Evolutionary conservation across 176 grass and related monocot species (phyloP).

Genomic region (Olyra latifolia): DNA sequence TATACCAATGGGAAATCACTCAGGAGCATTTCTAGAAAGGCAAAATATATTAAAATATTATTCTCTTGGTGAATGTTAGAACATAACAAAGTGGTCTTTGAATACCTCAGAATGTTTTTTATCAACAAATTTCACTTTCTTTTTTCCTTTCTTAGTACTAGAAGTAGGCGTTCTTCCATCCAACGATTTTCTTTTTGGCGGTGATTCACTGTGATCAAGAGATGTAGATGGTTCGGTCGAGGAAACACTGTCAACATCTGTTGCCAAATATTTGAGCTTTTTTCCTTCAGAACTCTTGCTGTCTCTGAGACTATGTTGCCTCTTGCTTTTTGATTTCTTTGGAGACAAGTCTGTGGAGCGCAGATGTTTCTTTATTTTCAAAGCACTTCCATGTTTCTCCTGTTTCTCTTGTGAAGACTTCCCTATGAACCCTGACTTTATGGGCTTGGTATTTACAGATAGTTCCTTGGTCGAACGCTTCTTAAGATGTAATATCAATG

Average conservation of each 20-base stretch:
- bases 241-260: conserved; percentile 46
- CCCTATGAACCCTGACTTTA: conserved; percentile 38
- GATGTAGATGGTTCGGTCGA: conserved; percentile 59
- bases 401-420: conserved; percentile 55
- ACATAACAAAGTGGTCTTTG: conserved; percentile 28
- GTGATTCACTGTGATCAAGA: conserved; percentile 54
- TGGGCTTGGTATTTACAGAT: conserved; percentile 37
- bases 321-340: conserved; percentile 64
- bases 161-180: conserved; percentile 55
- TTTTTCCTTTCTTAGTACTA: conserved; percentile 68
- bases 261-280: conserved; percentile 45
- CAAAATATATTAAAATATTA: conserved; percentile 13
- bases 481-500: conserved; percentile 47
- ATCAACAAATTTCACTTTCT: conserved; percentile 64
- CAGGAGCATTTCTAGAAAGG: conserved; percentile 1
- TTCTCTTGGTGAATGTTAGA: neutral
- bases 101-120: conserved; percentile 80
- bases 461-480: conserved; percentile 46
- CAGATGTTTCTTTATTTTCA: conserved; percentile 59
- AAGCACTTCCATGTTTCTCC: conserved; percentile 41
- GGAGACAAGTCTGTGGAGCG: conserved; percentile 24
- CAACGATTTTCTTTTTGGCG: conserved; percentile 52
- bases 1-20: conserved; percentile 3
- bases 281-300: conserved; percentile 51
- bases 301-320: conserved; percentile 43